These are phyloP conservation scores for Tolypocladium nubicola DNA, from an alignment of 2,329 filamentous ascomycete genomes.

Conservation along the genomic window DNA sequence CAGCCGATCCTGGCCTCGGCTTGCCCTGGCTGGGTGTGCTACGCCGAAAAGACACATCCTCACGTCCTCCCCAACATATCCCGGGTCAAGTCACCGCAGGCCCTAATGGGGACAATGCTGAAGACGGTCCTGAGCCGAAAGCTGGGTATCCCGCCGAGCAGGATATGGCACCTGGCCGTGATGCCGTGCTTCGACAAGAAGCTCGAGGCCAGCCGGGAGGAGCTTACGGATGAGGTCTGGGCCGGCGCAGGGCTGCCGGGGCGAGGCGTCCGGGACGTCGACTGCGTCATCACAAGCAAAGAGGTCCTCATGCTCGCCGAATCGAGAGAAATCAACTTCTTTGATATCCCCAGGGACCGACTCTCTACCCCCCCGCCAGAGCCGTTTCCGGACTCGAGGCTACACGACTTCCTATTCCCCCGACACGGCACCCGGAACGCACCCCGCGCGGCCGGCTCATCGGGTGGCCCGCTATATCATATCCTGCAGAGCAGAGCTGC, in stretches of 20 bases:
- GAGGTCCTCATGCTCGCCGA: slow-evolving; percentile 86
- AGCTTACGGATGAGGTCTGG: slow-evolving; percentile 79
- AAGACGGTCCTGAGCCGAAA: slow-evolving; percentile 73
- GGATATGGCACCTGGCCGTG: slow-evolving; percentile 88
- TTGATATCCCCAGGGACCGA: slow-evolving; percentile 52
- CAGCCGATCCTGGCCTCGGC: slow-evolving; percentile 73
- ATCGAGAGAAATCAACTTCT: slow-evolving; percentile 68
- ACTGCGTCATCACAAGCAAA: slow-evolving; percentile 95
- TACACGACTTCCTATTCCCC: slow-evolving; percentile 69
- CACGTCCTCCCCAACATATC: slow-evolving; percentile 87
- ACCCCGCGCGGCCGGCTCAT: slow-evolving; percentile 57
- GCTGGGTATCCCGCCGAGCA: slow-evolving; percentile 61
- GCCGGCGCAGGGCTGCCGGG: slow-evolving; percentile 34
- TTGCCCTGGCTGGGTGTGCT: slow-evolving; percentile 97
- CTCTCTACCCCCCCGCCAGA: slow-evolving; percentile 28
- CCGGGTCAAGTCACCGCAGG: slow-evolving; percentile 86
- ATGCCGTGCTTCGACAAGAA: slow-evolving; percentile 99
- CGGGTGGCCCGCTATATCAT: slow-evolving; percentile 81
- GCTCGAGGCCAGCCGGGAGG: slow-evolving; percentile 85
- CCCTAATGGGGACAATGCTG: slow-evolving; percentile 77
- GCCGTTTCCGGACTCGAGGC: slow-evolving; percentile 60
- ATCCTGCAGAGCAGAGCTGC: slow-evolving; percentile 67
- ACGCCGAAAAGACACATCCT: slow-evolving; percentile 95
- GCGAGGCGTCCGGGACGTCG: slow-evolving; percentile 69
- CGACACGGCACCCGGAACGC: slow-evolving; percentile 29